phyloP scores from a whole-genome alignment of 495 filamentous ascomycete species.

The Neurospora intermedia region DNA sequence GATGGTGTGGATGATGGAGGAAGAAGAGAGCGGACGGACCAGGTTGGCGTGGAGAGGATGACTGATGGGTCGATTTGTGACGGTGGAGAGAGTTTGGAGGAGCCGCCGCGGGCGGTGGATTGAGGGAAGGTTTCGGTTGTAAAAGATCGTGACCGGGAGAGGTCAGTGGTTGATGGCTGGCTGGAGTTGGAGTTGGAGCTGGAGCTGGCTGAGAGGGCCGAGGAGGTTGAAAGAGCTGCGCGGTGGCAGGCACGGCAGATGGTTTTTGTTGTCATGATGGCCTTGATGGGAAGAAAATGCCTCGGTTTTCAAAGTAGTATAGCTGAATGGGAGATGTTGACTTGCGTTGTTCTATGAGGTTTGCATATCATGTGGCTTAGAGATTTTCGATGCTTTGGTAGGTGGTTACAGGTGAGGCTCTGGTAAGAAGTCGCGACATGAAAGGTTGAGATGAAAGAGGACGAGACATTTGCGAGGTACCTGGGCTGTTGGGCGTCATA shows the following conservation, averaged over 20 bases:
- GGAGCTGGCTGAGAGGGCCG: neutral
- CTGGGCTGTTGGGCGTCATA: neutral
- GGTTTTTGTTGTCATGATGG: neutral
- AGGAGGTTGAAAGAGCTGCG: neutral
- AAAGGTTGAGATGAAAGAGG: neutral
- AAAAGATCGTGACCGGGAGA: neutral
- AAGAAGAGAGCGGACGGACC: constrained; percentile 77
- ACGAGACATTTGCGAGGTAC: neutral
- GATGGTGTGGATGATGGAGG: constrained; percentile 29
- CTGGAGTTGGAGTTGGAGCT: neutral
- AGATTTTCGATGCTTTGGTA: neutral
- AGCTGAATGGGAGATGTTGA: neutral
- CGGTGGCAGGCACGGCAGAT: neutral
- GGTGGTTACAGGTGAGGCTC: neutral
- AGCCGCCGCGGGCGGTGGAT: constrained; percentile 7
- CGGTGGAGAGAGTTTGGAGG: constrained; percentile 2
- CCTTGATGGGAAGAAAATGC: neutral
- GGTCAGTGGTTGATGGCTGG: neutral
- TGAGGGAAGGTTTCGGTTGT: constrained; percentile 1
- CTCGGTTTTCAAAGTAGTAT: neutral
- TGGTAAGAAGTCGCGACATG: neutral
- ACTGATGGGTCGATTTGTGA: constrained; percentile 6
- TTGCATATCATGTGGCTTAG: neutral
- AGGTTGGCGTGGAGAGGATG: constrained; percentile 62
- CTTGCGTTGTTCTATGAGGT: neutral